Base-by-base conservation (phyloP, 768 basidiomycete genomes). In the Tylopilus balloui region DNA sequence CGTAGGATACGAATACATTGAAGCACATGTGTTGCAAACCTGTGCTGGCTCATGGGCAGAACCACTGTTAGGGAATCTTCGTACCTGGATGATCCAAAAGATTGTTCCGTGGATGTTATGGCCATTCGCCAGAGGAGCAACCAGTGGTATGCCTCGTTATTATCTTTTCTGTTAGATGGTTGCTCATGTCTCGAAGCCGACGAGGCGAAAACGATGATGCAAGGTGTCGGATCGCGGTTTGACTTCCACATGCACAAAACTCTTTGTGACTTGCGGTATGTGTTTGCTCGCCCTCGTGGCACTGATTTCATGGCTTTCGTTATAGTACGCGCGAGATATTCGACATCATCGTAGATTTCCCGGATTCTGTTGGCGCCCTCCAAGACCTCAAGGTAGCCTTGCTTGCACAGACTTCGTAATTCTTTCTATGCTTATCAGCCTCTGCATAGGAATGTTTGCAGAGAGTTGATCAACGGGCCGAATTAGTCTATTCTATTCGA, bases 241-340 rank as follows among this genome's bases (percentile, higher is more conserved):
- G 94, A 97, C 57, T 94, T 92, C 57, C 89, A 95, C 56, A 82
- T 97, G 59, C 88, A 91, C 67, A 94, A 93, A 66, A 90, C 86
- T 3, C 71, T 97, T 21, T 91, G 88, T 62, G 88, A 93, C 64
- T 70, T 95, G 45, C 73, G 92, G 92, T 90, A 48, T 31, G 77
- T 63, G 11, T 53, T 42, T n/a, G 13, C n/a, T 42, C 50, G 21
- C 45, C 31, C 54, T 29, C 24, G 44, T 31, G 19, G 31, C 45
- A 17, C 32, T 15, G 15, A 34, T 24, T 27, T 38, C 24, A 29
- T 37, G 31, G 28, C 31, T 23, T 37, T 15, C 12, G 3, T 31
- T 35, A n/a, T 52, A 85, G 84, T 28, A 86, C 81, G 50, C 75
- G 72, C 42, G 94, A 98, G 65, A 86, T 98, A 17, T 98, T 96